A percentile compares a stretch with the other conserved stretches of the same genome.
Evolutionary conservation across 495 filamentous ascomycete genomes (phyloP).

Genomic region (Xanthoparmelia taractica): DNA sequence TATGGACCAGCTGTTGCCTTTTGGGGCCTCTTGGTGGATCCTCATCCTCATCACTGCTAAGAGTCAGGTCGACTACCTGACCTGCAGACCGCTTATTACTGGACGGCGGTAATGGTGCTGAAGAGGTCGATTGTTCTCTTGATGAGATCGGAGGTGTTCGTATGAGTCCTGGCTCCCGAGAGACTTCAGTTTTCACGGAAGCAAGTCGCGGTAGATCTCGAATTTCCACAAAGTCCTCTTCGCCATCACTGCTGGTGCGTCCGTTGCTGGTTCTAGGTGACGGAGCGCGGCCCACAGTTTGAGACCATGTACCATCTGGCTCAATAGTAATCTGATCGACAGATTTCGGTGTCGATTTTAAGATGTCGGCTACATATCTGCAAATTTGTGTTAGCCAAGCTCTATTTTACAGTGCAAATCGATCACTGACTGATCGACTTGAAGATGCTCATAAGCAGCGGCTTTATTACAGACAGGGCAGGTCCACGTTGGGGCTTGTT

Average conservation of each 20-base stretch:
- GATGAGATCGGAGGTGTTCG: constrained; percentile 49
- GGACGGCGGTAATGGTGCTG: constrained; percentile 31
- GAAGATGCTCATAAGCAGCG: constrained; percentile 69
- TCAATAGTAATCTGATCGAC: constrained; percentile 85
- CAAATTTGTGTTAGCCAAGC: constrained; percentile 1
- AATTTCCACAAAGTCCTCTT: constrained; percentile 65
- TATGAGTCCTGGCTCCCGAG: constrained; percentile 31
- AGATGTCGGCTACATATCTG: constrained; percentile 85
- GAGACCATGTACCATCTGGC: constrained; percentile 74
- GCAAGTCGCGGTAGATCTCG: constrained; percentile 42
- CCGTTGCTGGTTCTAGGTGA: constrained; percentile 30
- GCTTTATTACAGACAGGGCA: constrained; percentile 88
- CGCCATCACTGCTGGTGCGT: constrained; percentile 44
- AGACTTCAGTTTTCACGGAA: constrained; percentile 41
- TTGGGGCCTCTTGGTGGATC: constrained; percentile 53
- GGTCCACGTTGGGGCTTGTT: constrained; percentile 90
- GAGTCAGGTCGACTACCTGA: constrained; percentile 72
- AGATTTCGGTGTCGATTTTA: constrained; percentile 56
- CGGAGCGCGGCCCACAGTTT: constrained; percentile 34
- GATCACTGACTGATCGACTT: constrained; percentile 73
- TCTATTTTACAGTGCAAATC: constrained; percentile 7
- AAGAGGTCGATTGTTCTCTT: constrained; percentile 45
- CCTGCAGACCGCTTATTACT: constrained; percentile 55
- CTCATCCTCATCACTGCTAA: constrained; percentile 69
- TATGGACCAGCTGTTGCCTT: constrained; percentile 30